These are phyloP conservation scores for Leccinum pellstonianum DNA, from an alignment of 768 basidiomycete genomes.

Conservation along the genomic window DNA sequence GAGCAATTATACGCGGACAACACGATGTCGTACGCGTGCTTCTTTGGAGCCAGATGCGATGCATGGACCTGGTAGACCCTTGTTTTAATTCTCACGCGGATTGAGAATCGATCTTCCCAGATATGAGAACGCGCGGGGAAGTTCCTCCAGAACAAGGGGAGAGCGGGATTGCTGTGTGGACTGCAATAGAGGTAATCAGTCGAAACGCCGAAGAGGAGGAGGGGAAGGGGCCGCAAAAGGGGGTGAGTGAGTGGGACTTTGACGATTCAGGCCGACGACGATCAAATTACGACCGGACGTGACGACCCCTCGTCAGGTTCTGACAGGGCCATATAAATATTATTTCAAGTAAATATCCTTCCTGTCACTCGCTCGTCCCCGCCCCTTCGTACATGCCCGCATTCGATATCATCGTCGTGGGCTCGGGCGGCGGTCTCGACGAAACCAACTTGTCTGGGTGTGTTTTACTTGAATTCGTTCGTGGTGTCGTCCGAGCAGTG, in stretches of 20 bases:
- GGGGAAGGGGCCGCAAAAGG: not conserved
- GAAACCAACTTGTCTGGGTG: constrained; percentile 89
- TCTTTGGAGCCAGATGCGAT: constrained; percentile 3
- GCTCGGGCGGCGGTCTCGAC: constrained; percentile 84
- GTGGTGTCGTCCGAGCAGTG: not conserved
- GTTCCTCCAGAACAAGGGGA: not conserved
- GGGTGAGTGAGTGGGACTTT: not conserved
- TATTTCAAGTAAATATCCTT: not conserved
- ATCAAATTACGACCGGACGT: not conserved
- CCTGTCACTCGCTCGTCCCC: not conserved
- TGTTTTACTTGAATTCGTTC: constrained; percentile 28
- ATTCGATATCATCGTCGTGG: constrained; percentile 79
- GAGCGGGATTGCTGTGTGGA: not conserved
- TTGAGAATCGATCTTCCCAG: constrained; percentile 12
- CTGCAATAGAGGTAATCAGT: not conserved
- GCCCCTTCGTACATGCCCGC: constrained; percentile 35
- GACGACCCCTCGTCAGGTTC: not conserved
- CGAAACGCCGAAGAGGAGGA: not conserved
- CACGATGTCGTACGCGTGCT: not conserved
- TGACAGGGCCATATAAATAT: not conserved
- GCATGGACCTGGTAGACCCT: not conserved
- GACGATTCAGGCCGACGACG: not conserved
- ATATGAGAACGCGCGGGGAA: constrained; percentile 12
- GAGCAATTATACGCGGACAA: not conserved
- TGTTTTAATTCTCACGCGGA: constrained; percentile 15